A percentile compares a stretch with the other conserved stretches of the same genome.
phyloP scores from a whole-genome alignment of 129 eudicot species.

The Centrapalus pauciflorus region DNA sequence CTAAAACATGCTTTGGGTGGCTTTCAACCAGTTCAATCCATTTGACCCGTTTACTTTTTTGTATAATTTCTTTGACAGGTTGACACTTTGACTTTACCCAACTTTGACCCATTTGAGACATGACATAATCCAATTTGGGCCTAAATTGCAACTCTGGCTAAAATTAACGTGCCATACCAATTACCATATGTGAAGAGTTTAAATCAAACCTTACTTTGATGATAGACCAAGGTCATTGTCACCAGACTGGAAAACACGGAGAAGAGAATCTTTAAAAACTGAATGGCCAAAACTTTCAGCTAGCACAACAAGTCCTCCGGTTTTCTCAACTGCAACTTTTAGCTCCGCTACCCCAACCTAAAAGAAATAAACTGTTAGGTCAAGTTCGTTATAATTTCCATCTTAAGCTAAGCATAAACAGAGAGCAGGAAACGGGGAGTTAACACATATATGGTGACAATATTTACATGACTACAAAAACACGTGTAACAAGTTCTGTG shows the following conservation, averaged over 20 bases:
- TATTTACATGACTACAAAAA: not conserved
- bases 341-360: constrained; percentile 99
- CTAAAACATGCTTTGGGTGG: too few relatives aligned
- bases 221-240: constrained; percentile 79
- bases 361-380: constrained; percentile 11
- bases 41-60: too few relatives aligned
- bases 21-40: too few relatives aligned
- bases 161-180: not conserved
- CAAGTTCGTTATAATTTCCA: not conserved
- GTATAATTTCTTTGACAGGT: too few relatives aligned
- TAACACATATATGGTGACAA: not conserved
- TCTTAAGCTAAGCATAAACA: not conserved
- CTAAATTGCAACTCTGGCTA: too few relatives aligned
- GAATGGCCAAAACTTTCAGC: constrained; percentile 99
- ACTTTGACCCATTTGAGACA: too few relatives aligned
- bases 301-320: constrained; percentile 93
- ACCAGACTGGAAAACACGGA: constrained; percentile 72
- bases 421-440: not conserved
- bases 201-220: constrained; percentile 75
- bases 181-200: constrained; percentile 2
- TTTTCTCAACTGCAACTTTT: constrained; percentile 86
- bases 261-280: constrained; percentile 81
- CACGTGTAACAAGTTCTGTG: not conserved
- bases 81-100: too few relatives aligned
- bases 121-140: too few relatives aligned